These are phyloP conservation scores for Clitocybe nebularis DNA, from an alignment of 1,284 basidiomycete genomes.

Conservation along the genomic window DNA sequence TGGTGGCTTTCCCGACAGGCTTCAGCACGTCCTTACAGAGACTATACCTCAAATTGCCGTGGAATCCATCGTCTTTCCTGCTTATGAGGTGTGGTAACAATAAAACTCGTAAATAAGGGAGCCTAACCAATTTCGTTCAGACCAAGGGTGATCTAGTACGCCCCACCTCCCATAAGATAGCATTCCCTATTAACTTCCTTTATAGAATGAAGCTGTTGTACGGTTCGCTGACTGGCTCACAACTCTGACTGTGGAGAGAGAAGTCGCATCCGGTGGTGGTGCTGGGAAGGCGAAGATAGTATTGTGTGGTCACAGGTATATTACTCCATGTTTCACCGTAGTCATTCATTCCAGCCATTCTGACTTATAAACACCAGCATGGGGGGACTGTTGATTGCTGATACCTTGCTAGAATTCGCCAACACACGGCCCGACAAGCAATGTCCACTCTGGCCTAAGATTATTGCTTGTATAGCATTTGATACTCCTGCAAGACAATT, in stretches of 20 bases:
- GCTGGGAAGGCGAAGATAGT: constrained; percentile 80
- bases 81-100: constrained; percentile 77
- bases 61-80: constrained; percentile 81
- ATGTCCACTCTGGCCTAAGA: constrained; percentile 80
- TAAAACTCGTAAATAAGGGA: too few relatives aligned
- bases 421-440: constrained; percentile 54
- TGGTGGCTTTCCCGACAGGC: constrained; percentile 66
- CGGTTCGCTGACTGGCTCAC: constrained; percentile 89
- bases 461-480: constrained; percentile 80
- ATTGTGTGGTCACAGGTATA: constrained; percentile 87
- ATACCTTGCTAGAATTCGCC: constrained; percentile 75
- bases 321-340: neutral
- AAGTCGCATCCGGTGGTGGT: constrained; percentile 69
- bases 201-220: constrained; percentile 74
- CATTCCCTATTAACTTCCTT: too few relatives aligned
- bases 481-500: constrained; percentile 78
- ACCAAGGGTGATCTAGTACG: constrained; percentile 86
- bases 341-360: constrained; percentile 3
- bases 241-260: constrained; percentile 72
- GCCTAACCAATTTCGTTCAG: constrained; percentile 29
- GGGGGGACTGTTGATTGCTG: constrained; percentile 86
- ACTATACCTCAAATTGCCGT: constrained; percentile 52
- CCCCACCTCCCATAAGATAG: too few relatives aligned
- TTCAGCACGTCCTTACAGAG: constrained; percentile 72
- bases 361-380: constrained; percentile 50